These are phyloP conservation scores for Cystofilobasidium ferigula DNA, from an alignment of 768 basidiomycete species.

Conservation along the genomic window DNA sequence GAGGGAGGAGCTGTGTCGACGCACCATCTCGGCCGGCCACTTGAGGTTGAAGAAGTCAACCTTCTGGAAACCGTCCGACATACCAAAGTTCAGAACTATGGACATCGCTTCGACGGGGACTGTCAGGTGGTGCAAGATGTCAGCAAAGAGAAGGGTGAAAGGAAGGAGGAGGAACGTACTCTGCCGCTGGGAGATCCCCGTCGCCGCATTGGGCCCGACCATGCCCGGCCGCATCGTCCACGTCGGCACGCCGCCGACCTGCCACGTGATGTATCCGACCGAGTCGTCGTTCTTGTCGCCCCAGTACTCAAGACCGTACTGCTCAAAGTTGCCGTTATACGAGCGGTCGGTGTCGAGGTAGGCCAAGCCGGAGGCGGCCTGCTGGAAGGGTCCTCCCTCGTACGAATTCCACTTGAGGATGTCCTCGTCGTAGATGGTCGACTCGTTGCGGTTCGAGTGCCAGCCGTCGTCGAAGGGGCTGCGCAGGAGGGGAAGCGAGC, in stretches of 20 bases:
- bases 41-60: constrained; percentile 58
- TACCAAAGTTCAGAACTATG: constrained; percentile 69
- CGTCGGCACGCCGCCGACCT: constrained; percentile 50
- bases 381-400: constrained; percentile 44
- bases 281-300: constrained; percentile 54
- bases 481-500: too few species aligned
- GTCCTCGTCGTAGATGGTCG: constrained; percentile 46
- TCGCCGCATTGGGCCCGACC: constrained; percentile 53
- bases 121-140: neutral
- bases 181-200: constrained; percentile 51
- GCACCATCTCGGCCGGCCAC: constrained; percentile 59
- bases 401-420: constrained; percentile 56
- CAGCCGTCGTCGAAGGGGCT: constrained; percentile 61
- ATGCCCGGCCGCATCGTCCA: constrained; percentile 63
- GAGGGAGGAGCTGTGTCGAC: neutral
- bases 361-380: constrained; percentile 21
- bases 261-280: constrained; percentile 79
- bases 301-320: constrained; percentile 73
- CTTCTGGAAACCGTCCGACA: constrained; percentile 62
- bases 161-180: neutral
- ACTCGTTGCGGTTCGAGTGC: constrained; percentile 49
- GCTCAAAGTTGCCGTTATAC: constrained; percentile 52
- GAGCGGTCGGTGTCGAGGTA: constrained; percentile 28
- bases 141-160: neutral
- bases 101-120: constrained; percentile 41